Percentiles rank a stretch among this genome's conserved stretches.
Conservation (phyloP, 2,329 filamentous ascomycete genomes). For the Microsporum ferrugineum region DNA sequence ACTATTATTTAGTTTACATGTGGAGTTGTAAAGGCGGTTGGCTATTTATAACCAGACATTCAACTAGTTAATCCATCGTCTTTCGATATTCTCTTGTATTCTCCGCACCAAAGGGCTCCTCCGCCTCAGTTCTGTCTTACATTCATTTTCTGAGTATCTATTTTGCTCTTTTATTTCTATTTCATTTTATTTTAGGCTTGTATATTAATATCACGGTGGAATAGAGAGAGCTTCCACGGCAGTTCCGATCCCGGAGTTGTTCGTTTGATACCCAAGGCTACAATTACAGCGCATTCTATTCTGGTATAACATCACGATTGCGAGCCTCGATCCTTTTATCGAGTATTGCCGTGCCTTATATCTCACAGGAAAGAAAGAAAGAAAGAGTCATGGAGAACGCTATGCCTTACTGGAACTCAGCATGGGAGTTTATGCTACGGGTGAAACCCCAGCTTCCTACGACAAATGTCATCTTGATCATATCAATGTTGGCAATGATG, state of each 20-base stretch:
- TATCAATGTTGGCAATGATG: slow-evolving; percentile 6
- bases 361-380: not conserved
- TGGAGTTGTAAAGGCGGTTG: not conserved
- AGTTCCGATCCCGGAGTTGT: not conserved
- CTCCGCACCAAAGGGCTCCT: not conserved
- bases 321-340: not conserved
- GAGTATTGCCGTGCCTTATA: not conserved
- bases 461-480: slow-evolving; percentile 9
- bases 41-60: not conserved
- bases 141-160: not conserved
- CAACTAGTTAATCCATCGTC: not conserved
- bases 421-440: not conserved
- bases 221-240: too few species aligned
- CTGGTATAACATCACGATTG: not conserved
- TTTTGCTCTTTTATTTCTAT: not conserved
- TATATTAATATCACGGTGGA: not conserved
- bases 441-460: not conserved
- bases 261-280: not conserved
- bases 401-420: slow-evolving; percentile 4
- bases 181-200: not conserved
- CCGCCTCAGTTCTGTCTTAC: not conserved
- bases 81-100: not conserved
- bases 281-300: not conserved
- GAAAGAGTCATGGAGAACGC: not conserved
- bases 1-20: not conserved